These are phyloP conservation scores for Cystofilobasidium capitatum DNA, from an alignment of 768 basidiomycete genomes.

Conservation along the genomic window DNA sequence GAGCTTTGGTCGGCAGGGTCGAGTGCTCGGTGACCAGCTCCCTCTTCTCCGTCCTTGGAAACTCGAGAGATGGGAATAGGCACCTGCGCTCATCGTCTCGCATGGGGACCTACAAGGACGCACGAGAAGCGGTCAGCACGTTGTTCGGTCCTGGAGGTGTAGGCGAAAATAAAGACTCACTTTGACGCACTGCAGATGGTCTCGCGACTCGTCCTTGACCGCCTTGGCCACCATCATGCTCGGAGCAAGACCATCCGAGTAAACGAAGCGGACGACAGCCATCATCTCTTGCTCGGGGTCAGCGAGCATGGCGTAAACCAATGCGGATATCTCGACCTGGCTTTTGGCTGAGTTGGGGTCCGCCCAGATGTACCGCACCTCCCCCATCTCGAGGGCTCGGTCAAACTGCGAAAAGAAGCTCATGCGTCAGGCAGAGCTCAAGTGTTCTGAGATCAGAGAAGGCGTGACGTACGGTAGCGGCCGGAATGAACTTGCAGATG, in stretches of 20 bases:
- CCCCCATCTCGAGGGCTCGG: constrained; percentile 69
- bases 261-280: constrained; percentile 78
- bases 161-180: constrained; percentile 43
- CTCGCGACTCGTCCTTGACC: constrained; percentile 47
- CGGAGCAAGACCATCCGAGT: constrained; percentile 60
- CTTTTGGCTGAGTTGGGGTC: constrained; percentile 56
- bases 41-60: constrained; percentile 64
- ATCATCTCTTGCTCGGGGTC: constrained; percentile 47
- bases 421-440: not conserved
- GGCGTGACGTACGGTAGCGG: constrained; percentile 49
- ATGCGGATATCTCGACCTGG: constrained; percentile 75
- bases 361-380: constrained; percentile 76
- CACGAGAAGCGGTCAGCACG: not conserved
- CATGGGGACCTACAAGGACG: constrained; percentile 70
- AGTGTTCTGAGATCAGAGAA: not conserved
- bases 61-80: constrained; percentile 69
- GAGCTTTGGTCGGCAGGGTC: constrained; percentile 67
- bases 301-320: constrained; percentile 69
- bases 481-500: constrained; percentile 70
- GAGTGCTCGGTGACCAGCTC: constrained; percentile 65
- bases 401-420: constrained; percentile 51
- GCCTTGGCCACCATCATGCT: constrained; percentile 55
- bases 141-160: not conserved
- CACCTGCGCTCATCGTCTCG: constrained; percentile 87
- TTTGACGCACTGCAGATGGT: constrained; percentile 75